phyloP scores from a whole-genome alignment of 2,329 filamentous ascomycete species.

The Colletotrichum camelliae region DNA sequence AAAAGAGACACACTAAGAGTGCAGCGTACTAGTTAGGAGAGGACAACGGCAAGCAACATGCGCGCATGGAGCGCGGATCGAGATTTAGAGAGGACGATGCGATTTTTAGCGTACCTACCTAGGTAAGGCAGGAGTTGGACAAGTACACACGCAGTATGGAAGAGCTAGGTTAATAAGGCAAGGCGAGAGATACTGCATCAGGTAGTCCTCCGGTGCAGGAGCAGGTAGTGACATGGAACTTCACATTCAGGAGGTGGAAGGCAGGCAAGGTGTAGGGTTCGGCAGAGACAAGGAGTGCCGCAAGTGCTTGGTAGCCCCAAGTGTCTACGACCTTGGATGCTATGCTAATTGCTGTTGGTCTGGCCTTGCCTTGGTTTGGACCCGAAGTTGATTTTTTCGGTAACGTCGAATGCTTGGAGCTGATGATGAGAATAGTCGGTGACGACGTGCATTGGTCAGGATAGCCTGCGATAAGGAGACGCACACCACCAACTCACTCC shows the following conservation, averaged over 20 bases:
- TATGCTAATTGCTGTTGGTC: not conserved
- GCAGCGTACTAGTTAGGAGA: not conserved
- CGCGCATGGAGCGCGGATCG: conserved; percentile 18
- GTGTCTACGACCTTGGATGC: not conserved
- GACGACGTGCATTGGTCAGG: not conserved
- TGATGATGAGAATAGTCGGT: conserved; percentile 7
- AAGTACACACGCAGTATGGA: not conserved
- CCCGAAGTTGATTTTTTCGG: not conserved
- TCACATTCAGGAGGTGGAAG: not conserved
- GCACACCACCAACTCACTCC: not conserved
- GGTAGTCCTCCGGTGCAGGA: not conserved
- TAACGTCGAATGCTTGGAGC: not conserved
- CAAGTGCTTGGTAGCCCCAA: not conserved
- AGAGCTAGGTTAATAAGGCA: not conserved
- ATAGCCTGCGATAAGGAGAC: conserved; percentile 3
- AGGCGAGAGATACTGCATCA: conserved; percentile 14
- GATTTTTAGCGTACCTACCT: conserved; percentile 6
- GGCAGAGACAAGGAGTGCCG: not conserved
- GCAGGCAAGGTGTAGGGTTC: not conserved
- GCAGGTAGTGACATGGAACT: not conserved
- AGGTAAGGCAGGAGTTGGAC: not conserved
- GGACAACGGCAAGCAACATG: conserved; percentile 15
- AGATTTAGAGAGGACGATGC: conserved; percentile 15
- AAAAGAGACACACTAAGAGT: not conserved
- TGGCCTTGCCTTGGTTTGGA: not conserved